Base-by-base conservation (phyloP, 2,329 filamentous ascomycete genomes). In the Neonectria sp. region DNA sequence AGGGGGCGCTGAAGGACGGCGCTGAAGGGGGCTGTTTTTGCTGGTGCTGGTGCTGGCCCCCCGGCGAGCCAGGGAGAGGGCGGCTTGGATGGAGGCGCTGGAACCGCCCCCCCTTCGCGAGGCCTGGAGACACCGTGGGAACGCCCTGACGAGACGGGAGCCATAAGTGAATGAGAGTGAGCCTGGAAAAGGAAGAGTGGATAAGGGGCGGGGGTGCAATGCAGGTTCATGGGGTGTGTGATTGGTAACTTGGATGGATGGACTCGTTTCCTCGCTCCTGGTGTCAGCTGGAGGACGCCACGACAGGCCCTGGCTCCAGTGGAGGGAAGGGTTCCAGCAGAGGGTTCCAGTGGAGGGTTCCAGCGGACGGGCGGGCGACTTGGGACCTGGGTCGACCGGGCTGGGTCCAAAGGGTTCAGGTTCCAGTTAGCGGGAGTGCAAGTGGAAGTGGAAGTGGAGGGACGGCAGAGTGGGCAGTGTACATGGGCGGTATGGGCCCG, bases 241-340 rank as follows among this genome's bases (percentile, higher is more conserved):
- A 27, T 56, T 27, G 40, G 35, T n/a, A 21, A 33, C 15, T n/a
- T 55, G 49, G 52, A 24, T 51, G 33, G 52, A 33, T 15, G 58
- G 35, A 33, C n/a, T 52, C 24, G 56, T 55, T 40, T 60, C 58
- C 46, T 60, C 67, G 59, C 68, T 69, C 66, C 35, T 59, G 65
- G 71, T 75, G 73, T 76, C 74, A 76, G 74, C 74, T 76, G 73
- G 72, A 73, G 60, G 61, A 71, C 74, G 74, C 74, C 74, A 76
- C 74, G 68, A 71, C 63, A 64, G 60, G 70, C 73, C 74, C 72
- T 73, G 67, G 73, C 68, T 48, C 71, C 71, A 73, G 71, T 59
- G 71, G 63, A 52, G 43, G 52, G 35, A 49, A 56, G 25, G 63
- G 45, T 52, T 51, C 51, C 43, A 63, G 60, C 21, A 27, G 49